Base-by-base conservation (phyloP, 495 filamentous ascomycete species). In the Elasticomyces elasticus region DNA sequence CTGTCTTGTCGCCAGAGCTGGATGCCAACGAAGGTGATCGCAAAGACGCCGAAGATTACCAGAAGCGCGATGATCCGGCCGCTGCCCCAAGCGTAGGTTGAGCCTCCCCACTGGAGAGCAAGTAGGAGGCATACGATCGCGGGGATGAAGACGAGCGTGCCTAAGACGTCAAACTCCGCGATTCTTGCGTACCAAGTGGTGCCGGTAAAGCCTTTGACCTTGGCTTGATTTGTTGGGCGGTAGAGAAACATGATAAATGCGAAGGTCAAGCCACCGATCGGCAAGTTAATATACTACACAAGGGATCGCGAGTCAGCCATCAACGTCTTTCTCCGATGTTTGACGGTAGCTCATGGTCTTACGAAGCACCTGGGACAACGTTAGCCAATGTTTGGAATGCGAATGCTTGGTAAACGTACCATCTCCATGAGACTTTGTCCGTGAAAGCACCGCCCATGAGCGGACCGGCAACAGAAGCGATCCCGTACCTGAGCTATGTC, bases 351-450 rank as follows among this genome's bases (percentile, higher is more conserved):
- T n/a, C n/a, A n/a, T n/a, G n/a, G n/a, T n/a, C n/a, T n/a, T n/a
- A n/a, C n/a, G n/a, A n/a, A n/a, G n/a, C n/a, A n/a, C n/a, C n/a
- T n/a, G n/a, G n/a, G n/a, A n/a, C n/a, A 6, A 33, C 5, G 35
- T 55, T 55, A 55, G 43, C 33, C 11, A 7, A 1, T 26, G 13
- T 10, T 40, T 7, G 7, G 10, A 38, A 28, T 9, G 23, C 12
- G n/a, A n/a, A n/a, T n/a, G n/a, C 33, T 13, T 9, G 46, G 15
- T 23, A 15, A 59, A 51, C 15, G 13, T 22, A 61, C 61, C 87
- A 91, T 51, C 87, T 69, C 87, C 87, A 94, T 0, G 79, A 76
- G 11, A 79, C 65, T 13, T 75, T 51, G 25, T 66, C 58, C 4
- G 67, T 70, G 37, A 70, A 69, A 12, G 59, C 66, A 25, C 67